Base-by-base conservation (phyloP, 768 basidiomycete species). In the Cystobasidium onofrii region DNA sequence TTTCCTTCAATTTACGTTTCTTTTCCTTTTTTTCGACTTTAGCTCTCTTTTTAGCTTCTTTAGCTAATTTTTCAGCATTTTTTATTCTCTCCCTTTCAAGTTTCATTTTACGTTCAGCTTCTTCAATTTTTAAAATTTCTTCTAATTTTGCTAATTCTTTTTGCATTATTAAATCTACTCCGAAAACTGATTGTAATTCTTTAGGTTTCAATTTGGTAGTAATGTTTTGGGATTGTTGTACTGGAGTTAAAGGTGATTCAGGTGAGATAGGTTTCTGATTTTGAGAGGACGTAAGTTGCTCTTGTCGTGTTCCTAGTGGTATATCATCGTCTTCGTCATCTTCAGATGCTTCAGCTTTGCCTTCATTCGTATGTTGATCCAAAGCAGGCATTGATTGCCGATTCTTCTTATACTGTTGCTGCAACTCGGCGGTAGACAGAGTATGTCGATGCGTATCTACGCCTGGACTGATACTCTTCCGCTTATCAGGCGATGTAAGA, bases 301-400 rank as follows among this genome's bases (percentile, higher is more conserved):
- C 50, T 31, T 41, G 65, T 29, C 65, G 65, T 50, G 44, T 39
- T 31, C 52, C 43, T 2, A 67, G 65, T 6, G 65, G 65, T 43
- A 67, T 23, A 52, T 67, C 65, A 29, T 67, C 65, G 27, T 67
- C 65, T 25, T 43, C 44, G 27, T 67, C 65, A 23, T 67, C 44
- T 7, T 52, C 65, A 41, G 63, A 27, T 27, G 13, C 34, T 29
- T 31, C 43, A 27, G 12, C 18, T 67, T n/a, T 3, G 23, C 23
- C 29, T 29, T 29, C 25, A 3, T 27, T 4, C 9, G 63, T 31
- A 27, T 39, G 13, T 31, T 20, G 13, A 39, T 33, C 34, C 23
- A 33, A 33, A 7, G 43, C 44, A 23, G 52, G 44, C 27, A 54
- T 52, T 15, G 65, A 52, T 17, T 44, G 27, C 31, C 43, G 7